Base-by-base conservation (phyloP, 2,329 filamentous ascomycete species). In the Alternaria ventricosa region DNA sequence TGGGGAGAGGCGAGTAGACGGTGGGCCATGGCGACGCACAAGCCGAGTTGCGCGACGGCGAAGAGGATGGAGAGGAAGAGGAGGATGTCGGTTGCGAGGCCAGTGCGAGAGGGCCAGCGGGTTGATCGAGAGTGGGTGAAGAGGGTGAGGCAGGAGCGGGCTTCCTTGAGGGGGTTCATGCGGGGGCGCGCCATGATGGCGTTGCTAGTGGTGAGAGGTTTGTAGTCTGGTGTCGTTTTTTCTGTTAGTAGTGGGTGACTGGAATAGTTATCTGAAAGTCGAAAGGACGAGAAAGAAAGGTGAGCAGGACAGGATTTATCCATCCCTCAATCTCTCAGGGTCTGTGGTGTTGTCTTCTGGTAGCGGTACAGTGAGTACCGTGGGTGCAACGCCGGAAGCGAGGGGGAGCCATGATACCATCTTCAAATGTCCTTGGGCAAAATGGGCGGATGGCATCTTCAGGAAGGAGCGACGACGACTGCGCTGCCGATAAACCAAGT, bases 291-390 rank as follows among this genome's bases (percentile, higher is more conserved):
- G 41, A 55, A 6, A n/a, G 36, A 12, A 30, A 30, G 43, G 27
- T 33, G 20, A 22, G 13, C 22, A 47, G 36, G 15, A 45, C 23
- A 22, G 3, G 25, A 25, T 18, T 27, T 28, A 15, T 23, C 27
- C 28, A 49, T 25, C n/a, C 18, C 28, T 20, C 45, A 23, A 13
- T 20, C 10, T 41, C 25, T 43, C 44, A 57, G 55, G 45, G 51
- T 18, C 18, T n/a, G n/a, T 15, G 5, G 11, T 41, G 30, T 36
- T n/a, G 4, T 50, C 18, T 1, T 20, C 25, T 57, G 53, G 58
- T 61, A 50, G 53, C 25, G 58, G 33, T 44, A n/a, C 18, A 45
- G 30, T n/a, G 53, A n/a, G 53, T 57, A 57, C 58, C 53, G 23
- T 50, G 58, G 58, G 9, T 10, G 22, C 20, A 5, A 23, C 3